Conservation (phyloP, 2,329 filamentous ascomycete genomes). For the Colletotrichum sublineola region DNA sequence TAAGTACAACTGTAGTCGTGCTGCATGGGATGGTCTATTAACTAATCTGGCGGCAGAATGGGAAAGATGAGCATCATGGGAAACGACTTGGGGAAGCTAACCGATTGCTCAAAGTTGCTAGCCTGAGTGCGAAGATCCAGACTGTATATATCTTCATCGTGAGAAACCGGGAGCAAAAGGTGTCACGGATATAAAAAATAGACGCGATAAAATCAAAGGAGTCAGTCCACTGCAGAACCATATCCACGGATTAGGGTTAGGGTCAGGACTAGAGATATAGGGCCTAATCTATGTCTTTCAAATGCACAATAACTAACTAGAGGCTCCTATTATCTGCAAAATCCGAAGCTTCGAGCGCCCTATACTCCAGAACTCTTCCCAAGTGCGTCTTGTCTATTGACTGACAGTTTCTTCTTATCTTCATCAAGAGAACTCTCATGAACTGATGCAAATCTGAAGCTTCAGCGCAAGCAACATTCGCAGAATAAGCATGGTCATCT, state of each 20-base stretch:
- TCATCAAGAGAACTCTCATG: slow-evolving; percentile 52
- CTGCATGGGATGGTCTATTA: background rate
- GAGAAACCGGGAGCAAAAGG: too few relatives aligned
- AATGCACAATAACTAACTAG: background rate
- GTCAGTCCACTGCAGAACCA: too few relatives aligned
- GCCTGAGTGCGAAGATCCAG: background rate
- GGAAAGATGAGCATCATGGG: slow-evolving; percentile 31
- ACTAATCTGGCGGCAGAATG: slow-evolving; percentile 11
- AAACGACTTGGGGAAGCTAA: slow-evolving; percentile 26
- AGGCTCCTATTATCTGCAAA: background rate
- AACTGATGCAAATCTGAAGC: slow-evolving; percentile 48
- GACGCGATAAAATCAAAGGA: background rate
- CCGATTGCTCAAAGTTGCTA: slow-evolving; percentile 28
- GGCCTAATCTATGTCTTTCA: background rate
- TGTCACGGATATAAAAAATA: too few relatives aligned
- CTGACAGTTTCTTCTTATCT: slow-evolving; percentile 54
- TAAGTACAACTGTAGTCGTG: background rate
- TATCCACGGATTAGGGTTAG: too few relatives aligned
- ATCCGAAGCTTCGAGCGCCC: background rate
- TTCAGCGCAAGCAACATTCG: background rate
- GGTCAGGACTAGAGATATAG: too few relatives aligned
- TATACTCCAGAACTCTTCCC: slow-evolving; percentile 6
- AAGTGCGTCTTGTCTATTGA: slow-evolving; percentile 57
- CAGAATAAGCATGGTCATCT: background rate
- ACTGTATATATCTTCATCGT: background rate